Conservation (phyloP, 2,329 filamentous ascomycete species). For the Didymella pomorum region DNA sequence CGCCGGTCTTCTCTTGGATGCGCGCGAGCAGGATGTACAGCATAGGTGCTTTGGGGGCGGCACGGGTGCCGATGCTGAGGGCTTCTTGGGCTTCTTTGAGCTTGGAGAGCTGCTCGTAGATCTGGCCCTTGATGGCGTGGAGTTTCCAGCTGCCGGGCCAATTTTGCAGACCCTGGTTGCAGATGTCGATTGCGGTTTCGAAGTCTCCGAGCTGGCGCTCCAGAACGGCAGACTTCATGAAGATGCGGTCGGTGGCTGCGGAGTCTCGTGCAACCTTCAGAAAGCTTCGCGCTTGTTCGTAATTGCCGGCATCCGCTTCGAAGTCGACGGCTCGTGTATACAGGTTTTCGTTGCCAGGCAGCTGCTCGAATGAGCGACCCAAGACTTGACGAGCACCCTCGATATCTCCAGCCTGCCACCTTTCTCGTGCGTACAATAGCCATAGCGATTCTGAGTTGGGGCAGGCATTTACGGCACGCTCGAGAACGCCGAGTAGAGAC, state of each 20-base stretch:
- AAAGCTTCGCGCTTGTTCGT: conserved; percentile 81
- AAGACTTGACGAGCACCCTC: conserved; percentile 87
- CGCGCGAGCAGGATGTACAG: conserved; percentile 90
- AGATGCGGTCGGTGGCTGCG: conserved; percentile 93
- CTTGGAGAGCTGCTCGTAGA: conserved; percentile 86
- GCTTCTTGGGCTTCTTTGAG: conserved; percentile 87
- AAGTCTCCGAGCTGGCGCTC: conserved; percentile 83
- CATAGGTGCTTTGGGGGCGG: conserved; percentile 81
- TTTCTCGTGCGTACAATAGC: conserved; percentile 96
- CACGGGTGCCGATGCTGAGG: conserved; percentile 86
- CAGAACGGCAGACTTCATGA: conserved; percentile 95
- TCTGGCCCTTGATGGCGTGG: conserved; percentile 99
- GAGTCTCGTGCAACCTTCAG: conserved; percentile 84
- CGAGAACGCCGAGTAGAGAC: conserved; percentile 81
- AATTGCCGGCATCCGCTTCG: conserved; percentile 87
- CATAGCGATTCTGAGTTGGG: conserved; percentile 90
- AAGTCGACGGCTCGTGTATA: conserved; percentile 97
- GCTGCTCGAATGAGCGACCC: conserved; percentile 89
- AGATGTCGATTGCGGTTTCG: conserved; percentile 84
- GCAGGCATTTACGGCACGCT: conserved; percentile 93
- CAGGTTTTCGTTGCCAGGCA: conserved; percentile 96
- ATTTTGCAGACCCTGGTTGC: conserved; percentile 82
- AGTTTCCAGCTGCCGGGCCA: conserved; percentile 89
- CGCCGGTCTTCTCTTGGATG: conserved; percentile 84
- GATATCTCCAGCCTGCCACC: conserved; percentile 86